Base-by-base conservation (phyloP, 345 rosid species). In the Citrus inodora region DNA sequence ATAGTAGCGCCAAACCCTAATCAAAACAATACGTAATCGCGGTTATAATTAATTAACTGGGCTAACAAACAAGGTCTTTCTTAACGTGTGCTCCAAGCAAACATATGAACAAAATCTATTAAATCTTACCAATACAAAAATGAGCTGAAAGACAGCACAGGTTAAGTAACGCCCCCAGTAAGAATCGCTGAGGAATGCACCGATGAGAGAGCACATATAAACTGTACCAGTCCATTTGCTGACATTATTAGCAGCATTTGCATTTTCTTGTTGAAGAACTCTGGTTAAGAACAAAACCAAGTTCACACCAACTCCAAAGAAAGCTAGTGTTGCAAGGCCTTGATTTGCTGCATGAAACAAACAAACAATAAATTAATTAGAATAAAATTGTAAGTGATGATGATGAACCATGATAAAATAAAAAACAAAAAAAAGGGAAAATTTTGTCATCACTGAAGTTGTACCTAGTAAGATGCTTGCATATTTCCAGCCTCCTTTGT, bases 201-300 rank as follows among this genome's bases (percentile, higher is more conserved):
- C 98, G 0, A 95, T 81, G 11, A 95, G 89, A 0, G 98, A 95
- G 82, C 90, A 95, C 63, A 95, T 59, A 69, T 95, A 95, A 25
- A 95, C 98, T 10, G 98, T 94, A 76, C 99, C 99, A 0, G 98
- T 93, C 99, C 99, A 95, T 33, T 86, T 91, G 88, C 96, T 92
- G 67, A 95, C 97, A 28, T 81, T 94, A 74, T 92, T 95, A 19
- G 99, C 98, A 48, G 98, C 98, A 17, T 73, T 86, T 2, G 99
- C 97, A 67, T 89, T 95, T 22, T 86, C 83, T 83, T 91, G 98
- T 32, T 85, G 91, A 19, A 95, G 78, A 69, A 95, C 99, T 79
- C 97, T 88, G 21, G 97, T 94, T 42, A 92, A 78, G 83, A 95
- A 93, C 76, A 95, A 27, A 4, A 95, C 99, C 82, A 95, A 61